Evolutionary conservation across 805 yeast species (phyloP).

Genomic region (Ogataea polymorpha): DNA sequence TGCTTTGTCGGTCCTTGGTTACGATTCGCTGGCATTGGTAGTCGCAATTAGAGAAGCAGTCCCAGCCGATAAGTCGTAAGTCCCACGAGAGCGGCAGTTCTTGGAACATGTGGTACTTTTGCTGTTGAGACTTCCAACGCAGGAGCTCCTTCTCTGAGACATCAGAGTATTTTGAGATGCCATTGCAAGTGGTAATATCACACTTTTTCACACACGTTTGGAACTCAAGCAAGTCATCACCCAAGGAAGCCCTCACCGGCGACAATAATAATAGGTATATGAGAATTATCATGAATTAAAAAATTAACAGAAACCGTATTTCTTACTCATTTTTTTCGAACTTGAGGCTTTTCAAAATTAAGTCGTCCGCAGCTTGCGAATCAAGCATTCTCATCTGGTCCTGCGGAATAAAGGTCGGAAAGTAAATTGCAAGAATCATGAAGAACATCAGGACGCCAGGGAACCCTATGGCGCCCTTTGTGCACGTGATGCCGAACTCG

Average conservation of each 20-base stretch:
- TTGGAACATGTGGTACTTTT: slow-evolving; percentile 37
- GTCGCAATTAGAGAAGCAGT: slow-evolving; percentile 79
- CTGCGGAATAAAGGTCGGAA: slow-evolving; percentile 60
- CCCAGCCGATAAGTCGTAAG: slow-evolving; percentile 60
- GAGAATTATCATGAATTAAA: slow-evolving; percentile 2
- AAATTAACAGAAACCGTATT: background rate
- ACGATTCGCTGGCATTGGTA: slow-evolving; percentile 84
- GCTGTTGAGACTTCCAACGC: slow-evolving; percentile 28
- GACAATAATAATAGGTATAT: background rate
- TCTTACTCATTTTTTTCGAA: slow-evolving; percentile 12
- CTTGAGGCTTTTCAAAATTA: slow-evolving; percentile 30
- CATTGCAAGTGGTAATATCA: slow-evolving; percentile 32
- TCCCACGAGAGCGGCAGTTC: slow-evolving; percentile 39
- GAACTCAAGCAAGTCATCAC: slow-evolving; percentile 59
- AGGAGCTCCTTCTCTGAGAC: slow-evolving; percentile 25
- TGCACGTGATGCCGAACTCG: slow-evolving; percentile 82
- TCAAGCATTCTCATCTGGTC: slow-evolving; percentile 66
- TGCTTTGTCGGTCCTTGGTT: slow-evolving; percentile 49
- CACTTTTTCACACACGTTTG: slow-evolving; percentile 55
- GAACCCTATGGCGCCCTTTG: slow-evolving; percentile 91
- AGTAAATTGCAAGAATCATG: slow-evolving; percentile 56
- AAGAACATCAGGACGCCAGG: slow-evolving; percentile 81
- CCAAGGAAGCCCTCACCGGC: slow-evolving; percentile 45
- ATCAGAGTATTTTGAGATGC: slow-evolving; percentile 22
- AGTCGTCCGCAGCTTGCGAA: slow-evolving; percentile 34